Base-by-base conservation (phyloP, 257 asterid genomes). In the Striga asiatica region DNA sequence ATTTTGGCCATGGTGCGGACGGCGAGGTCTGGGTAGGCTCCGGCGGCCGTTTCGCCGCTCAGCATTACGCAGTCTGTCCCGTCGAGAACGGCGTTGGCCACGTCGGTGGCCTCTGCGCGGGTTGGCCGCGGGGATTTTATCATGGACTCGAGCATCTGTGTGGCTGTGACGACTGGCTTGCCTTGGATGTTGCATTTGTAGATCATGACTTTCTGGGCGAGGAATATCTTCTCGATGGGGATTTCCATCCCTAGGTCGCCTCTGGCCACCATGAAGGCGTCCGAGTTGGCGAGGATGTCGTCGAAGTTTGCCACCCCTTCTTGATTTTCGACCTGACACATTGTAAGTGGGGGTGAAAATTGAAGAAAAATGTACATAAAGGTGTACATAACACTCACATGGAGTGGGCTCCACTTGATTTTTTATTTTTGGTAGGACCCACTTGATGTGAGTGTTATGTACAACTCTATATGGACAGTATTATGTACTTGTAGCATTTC, bases 51-150 rank as follows among this genome's bases (percentile, higher is more conserved):
- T 39, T 39, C 47, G 1, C 47, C 47, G 16, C 47, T 39, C 9
- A 39, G 47, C 47, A 39, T 39, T 14, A 39, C 47, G 16, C 47
- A 39, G 47, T 39, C 47, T 2, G 47, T 39, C 16, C 47, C 47
- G 20, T 39, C 47, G 16, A 39, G 47, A 39, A 39, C 47, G 8
- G 47, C 47, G 16, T 39, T 39, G 47, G 47, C 47, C 0, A 39
- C 47, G 5, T 39, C 47, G 16, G 47, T 39, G 20, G 47, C 47
- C 20, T 39, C 47, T 0, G 76, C 76, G 0, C 47, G 47, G 16
- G 47, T 39, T 3, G 47, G 47, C 47, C 47, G n/a, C 47, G 47
- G 47, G 47, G 47, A 39, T 20, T 39, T 39, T 18, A 39, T 39
- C 47, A 39, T 39, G 18, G 47, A 39, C 16, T 39, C 47, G 8